Conservation (phyloP, 345 rosid species). For the Eucalyptus marginata region DNA sequence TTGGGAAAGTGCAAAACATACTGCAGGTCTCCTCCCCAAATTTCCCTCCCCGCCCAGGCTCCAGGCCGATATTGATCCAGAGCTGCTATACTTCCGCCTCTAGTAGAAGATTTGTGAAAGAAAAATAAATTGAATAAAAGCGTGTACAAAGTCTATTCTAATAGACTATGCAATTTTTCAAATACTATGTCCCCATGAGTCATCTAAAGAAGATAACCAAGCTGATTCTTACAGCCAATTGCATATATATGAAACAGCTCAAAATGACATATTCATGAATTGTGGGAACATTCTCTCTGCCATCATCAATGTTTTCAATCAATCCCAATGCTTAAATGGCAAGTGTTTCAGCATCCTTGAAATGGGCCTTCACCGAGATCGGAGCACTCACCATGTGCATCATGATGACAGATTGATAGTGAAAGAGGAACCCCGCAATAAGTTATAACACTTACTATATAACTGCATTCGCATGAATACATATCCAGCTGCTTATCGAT, state of each 20-base stretch:
- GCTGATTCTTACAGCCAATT: background rate
- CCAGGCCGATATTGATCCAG: background rate
- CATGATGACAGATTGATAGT: background rate
- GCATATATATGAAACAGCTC: background rate
- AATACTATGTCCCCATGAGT: background rate
- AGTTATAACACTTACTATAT: background rate
- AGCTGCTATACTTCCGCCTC: background rate
- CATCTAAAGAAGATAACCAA: background rate
- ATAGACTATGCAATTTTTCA: background rate
- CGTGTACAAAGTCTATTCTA: background rate
- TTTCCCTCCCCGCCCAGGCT: background rate
- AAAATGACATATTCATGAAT: background rate
- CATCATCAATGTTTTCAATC: background rate
- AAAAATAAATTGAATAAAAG: background rate
- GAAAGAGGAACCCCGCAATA: background rate
- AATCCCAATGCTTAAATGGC: background rate
- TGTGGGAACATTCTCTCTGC: background rate
- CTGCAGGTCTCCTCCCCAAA: slow-evolving; percentile 1
- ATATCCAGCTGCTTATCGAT: background rate
- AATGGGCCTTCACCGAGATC: background rate
- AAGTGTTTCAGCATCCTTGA: background rate
- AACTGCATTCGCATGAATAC: background rate
- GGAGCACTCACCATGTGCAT: background rate
- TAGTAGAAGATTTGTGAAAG: background rate
- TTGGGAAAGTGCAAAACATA: background rate